Base-by-base conservation (phyloP, 768 basidiomycete genomes). In the Coprinellus micaceus region DNA sequence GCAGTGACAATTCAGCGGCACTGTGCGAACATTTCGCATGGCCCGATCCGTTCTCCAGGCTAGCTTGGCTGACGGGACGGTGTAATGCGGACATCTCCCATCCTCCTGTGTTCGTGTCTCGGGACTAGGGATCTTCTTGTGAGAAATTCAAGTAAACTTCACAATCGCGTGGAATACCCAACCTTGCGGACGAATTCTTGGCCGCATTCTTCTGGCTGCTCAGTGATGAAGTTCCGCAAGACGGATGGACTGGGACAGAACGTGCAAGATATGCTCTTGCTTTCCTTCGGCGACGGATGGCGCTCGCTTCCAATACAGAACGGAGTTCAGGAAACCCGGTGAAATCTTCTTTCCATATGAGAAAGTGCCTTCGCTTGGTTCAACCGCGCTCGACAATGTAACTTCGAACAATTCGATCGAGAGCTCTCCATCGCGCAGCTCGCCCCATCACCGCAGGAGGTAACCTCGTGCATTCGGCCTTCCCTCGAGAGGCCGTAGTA, bases 231-330 rank as follows among this genome's bases (percentile, higher is more conserved):
- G 46, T 33, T 56, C 25, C 47, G 41, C 11, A 44, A 9, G n/a
- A 19, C 15, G 22, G 21, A 28, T 56, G 26, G 13, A 46, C n/a
- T n/a, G 22, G 36, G 54, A 56, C 54, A 56, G 54, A 41, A 56
- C 54, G 46, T 56, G 54, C 50, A 49, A 24, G 47, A 50, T 56
- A 49, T 21, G 36, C 49, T 57, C 51, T 45, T 52, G 17, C 44
- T 57, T 50, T 36, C n/a, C 12, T 44, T 29, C 21, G 30, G n/a
- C 21, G 28, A 52, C 44, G 40, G 37, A 28, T 21, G 15, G 33
- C 36, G 41, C 11, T 57, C 49, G 39, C 45, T 41, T 17, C 47
- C 49, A 51, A 47, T 24, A 12, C 6, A 51, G 30, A 9, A 30
- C 13, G 30, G 19, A 30, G n/a, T 29, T 26, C 21, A 22, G 15